A percentile compares a stretch with the other conserved stretches of the same genome.
phyloP scores from a whole-genome alignment of 495 filamentous ascomycete genomes.

The Daldinia bambusicola region DNA sequence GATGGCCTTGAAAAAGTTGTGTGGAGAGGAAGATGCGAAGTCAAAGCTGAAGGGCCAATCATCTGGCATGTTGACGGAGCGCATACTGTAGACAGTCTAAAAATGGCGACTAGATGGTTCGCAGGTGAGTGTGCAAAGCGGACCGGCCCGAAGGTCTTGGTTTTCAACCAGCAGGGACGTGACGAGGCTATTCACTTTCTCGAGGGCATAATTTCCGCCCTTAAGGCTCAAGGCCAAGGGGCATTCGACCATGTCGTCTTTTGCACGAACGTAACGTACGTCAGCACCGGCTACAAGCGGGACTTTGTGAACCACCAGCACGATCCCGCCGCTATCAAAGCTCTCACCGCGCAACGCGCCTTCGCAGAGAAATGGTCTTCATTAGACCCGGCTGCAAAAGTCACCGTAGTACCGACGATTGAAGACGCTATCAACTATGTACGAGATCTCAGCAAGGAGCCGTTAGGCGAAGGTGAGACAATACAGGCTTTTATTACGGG shows the following conservation, averaged over 20 bases:
- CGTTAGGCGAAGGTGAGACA: conserved; percentile 41
- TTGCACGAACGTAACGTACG: conserved; percentile 87
- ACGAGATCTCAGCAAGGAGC: conserved; percentile 57
- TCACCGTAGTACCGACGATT: conserved; percentile 77
- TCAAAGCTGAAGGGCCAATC: conserved; percentile 70
- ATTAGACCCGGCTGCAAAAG: conserved; percentile 68
- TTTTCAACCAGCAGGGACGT: conserved; percentile 97
- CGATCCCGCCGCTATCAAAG: conserved; percentile 71
- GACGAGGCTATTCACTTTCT: conserved; percentile 78
- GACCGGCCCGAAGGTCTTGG: conserved; percentile 68
- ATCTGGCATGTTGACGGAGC: conserved; percentile 92
- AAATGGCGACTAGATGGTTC: conserved; percentile 85
- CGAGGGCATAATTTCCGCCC: conserved; percentile 67
- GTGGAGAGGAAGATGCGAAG: conserved; percentile 87
- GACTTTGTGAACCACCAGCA: conserved; percentile 84
- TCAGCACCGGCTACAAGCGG: conserved; percentile 71
- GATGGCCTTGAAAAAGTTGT: conserved; percentile 78
- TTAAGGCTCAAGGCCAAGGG: conserved; percentile 57
- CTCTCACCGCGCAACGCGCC: conserved; percentile 75
- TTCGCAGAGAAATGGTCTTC: conserved; percentile 78
- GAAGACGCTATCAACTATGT: conserved; percentile 84
- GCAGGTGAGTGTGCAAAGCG: conserved; percentile 53
- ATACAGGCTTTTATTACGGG: conserved; percentile 68
- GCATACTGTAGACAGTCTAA: conserved; percentile 89
- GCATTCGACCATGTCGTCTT: conserved; percentile 87